These are phyloP conservation scores for Saccharomyces eubayanus DNA, from an alignment of 805 yeast species.

Conservation along the genomic window DNA sequence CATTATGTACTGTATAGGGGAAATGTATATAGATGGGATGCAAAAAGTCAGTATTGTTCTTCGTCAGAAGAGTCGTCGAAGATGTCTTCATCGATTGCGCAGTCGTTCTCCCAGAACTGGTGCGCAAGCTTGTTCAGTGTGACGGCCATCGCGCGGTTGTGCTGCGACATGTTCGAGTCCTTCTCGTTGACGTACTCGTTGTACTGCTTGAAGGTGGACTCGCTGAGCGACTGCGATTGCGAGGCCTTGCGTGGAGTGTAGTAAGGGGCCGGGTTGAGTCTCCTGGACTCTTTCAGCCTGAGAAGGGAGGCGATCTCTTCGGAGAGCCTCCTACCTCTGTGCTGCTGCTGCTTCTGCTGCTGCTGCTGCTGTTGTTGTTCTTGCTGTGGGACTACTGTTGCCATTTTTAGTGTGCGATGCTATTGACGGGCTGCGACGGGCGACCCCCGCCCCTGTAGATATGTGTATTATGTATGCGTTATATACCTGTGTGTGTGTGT, in stretches of 20 bases:
- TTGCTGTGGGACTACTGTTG: background rate
- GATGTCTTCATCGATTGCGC: background rate
- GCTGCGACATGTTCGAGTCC: background rate
- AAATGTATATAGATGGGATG: background rate
- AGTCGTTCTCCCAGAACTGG: background rate
- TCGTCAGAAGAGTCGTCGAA: background rate
- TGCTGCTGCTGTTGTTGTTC: background rate
- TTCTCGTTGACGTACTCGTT: background rate
- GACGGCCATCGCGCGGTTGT: background rate
- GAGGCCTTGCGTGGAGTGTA: background rate
- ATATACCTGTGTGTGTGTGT: conserved; percentile 21
- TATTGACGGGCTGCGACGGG: no score
- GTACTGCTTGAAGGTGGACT: background rate
- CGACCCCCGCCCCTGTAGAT: background rate
- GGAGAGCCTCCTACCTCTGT: background rate
- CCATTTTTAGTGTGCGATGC: background rate
- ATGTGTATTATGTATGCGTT: background rate
- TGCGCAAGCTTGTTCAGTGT: background rate
- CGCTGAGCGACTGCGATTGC: background rate
- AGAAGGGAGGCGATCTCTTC: background rate
- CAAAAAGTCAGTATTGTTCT: background rate
- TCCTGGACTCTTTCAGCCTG: background rate
- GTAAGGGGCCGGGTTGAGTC: background rate
- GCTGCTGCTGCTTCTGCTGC: conserved; percentile 7
- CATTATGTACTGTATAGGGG: background rate